phyloP scores from a whole-genome alignment of 495 filamentous ascomycete genomes.

The Xylaria palmicola region DNA sequence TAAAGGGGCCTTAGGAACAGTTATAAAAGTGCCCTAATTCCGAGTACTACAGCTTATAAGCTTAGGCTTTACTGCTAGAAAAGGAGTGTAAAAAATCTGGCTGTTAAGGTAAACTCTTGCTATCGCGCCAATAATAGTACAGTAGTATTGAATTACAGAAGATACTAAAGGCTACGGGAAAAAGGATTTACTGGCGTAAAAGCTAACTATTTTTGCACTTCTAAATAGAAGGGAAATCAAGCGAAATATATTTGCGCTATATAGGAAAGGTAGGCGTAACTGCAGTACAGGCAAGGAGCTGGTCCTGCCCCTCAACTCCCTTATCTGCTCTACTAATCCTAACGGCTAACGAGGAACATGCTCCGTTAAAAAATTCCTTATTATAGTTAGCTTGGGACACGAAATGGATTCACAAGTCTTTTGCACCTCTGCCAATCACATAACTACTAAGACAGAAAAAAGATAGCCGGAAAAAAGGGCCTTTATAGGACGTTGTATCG shows the following conservation, averaged over 20 bases:
- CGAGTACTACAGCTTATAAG: conserved; percentile 13
- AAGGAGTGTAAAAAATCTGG: conserved; percentile 23
- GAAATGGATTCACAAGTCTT: conserved; percentile 12
- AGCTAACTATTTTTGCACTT: conserved; percentile 16
- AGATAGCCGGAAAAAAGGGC: conserved; percentile 12
- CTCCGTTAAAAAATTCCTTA: conserved; percentile 14
- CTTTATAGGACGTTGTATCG: conserved; percentile 14
- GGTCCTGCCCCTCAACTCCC: conserved; percentile 10
- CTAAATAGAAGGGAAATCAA: conserved; percentile 15
- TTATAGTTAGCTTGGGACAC: conserved; percentile 10
- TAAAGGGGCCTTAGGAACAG: conserved; percentile 18
- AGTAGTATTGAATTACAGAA: conserved; percentile 15
- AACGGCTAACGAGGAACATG: background rate
- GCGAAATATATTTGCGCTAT: conserved; percentile 19
- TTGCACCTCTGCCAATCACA: conserved; percentile 20
- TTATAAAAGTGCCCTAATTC: conserved; percentile 15
- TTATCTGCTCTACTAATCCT: conserved; percentile 5
- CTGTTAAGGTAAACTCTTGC: conserved; percentile 16
- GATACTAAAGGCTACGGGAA: conserved; percentile 14
- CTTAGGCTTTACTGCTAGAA: conserved; percentile 6
- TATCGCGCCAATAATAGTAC: conserved; percentile 14
- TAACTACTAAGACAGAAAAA: conserved; percentile 12
- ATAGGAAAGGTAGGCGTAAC: conserved; percentile 20
- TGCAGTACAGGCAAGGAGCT: conserved; percentile 17
- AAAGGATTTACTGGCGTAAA: conserved; percentile 12